These are phyloP conservation scores for Fonsecaea nubica DNA, from an alignment of 2,329 filamentous ascomycete genomes.

Conservation along the genomic window DNA sequence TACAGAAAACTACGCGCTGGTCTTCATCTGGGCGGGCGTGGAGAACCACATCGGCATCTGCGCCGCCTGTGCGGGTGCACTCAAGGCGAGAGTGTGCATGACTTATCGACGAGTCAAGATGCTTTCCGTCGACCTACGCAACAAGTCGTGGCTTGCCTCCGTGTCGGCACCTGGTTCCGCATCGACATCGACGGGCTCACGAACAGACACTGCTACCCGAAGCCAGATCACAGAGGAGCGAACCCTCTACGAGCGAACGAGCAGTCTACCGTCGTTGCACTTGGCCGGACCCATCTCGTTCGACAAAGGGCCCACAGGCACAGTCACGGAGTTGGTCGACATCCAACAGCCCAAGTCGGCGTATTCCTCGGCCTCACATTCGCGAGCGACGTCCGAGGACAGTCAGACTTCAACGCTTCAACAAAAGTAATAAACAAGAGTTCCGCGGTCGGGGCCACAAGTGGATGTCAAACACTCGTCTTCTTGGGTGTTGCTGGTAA, in stretches of 20 bases:
- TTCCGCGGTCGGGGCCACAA: background rate
- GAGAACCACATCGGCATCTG: constrained; percentile 38
- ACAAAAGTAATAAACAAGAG: background rate
- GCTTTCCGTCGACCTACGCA: constrained; percentile 24
- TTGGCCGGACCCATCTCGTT: background rate
- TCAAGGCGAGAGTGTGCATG: constrained; percentile 29
- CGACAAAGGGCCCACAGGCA: background rate
- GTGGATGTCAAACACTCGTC: no score
- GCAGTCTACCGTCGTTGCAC: constrained; percentile 17
- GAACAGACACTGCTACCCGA: background rate
- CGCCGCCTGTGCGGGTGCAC: constrained; percentile 32
- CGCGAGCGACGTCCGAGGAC: background rate
- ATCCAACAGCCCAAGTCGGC: background rate
- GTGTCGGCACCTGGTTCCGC: background rate
- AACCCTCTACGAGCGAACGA: constrained; percentile 20
- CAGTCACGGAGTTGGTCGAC: constrained; percentile 3
- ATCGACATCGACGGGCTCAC: background rate
- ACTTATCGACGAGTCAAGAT: constrained; percentile 20
- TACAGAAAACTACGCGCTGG: constrained; percentile 34
- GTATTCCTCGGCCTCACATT: background rate
- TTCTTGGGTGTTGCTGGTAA: background rate
- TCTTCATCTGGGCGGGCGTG: constrained; percentile 32
- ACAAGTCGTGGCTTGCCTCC: constrained; percentile 23
- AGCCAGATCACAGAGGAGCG: constrained; percentile 28
- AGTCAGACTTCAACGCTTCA: background rate